Evolutionary conservation across 306 rosid genomes (phyloP).

Genomic region (Quillaja saponaria): DNA sequence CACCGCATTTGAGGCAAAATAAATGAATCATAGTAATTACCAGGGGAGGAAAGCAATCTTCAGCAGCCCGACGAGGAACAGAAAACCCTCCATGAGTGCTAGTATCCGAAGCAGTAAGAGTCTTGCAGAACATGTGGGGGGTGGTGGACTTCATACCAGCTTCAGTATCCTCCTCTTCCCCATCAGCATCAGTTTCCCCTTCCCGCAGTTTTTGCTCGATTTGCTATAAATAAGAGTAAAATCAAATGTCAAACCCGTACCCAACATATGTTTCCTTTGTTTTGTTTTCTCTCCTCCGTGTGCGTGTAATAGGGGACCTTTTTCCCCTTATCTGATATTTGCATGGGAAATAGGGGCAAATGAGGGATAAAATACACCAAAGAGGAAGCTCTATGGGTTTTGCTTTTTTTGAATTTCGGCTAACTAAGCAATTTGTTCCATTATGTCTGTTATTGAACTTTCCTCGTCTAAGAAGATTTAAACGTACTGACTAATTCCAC

Average conservation of each 20-base stretch:
- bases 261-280: neutral
- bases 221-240: constrained; percentile 47
- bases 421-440: constrained; percentile 16
- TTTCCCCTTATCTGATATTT: neutral
- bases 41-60: constrained; percentile 98
- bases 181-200: constrained; percentile 57
- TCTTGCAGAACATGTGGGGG: constrained; percentile 99
- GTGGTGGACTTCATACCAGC: constrained; percentile 70
- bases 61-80: constrained; percentile 99
- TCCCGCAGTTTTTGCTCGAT: constrained; percentile 52
- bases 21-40: constrained; percentile 40
- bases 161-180: constrained; percentile 69
- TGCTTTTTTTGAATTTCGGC: neutral
- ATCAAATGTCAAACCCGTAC: constrained; percentile 17
- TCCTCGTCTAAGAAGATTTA: neutral
- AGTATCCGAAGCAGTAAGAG: constrained; percentile 97
- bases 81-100: constrained; percentile 99
- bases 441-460: constrained; percentile 4
- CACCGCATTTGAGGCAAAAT: neutral
- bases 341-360: neutral
- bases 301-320: neutral
- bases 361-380: constrained; percentile 12
- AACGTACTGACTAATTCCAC: neutral
- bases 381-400: constrained; percentile 5
- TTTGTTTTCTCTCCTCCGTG: neutral